Evolutionary conservation across 2,329 filamentous ascomycete species (phyloP), one percentile per base, ranked within the genome.

Genomic region (Colletotrichum sidae): DNA sequence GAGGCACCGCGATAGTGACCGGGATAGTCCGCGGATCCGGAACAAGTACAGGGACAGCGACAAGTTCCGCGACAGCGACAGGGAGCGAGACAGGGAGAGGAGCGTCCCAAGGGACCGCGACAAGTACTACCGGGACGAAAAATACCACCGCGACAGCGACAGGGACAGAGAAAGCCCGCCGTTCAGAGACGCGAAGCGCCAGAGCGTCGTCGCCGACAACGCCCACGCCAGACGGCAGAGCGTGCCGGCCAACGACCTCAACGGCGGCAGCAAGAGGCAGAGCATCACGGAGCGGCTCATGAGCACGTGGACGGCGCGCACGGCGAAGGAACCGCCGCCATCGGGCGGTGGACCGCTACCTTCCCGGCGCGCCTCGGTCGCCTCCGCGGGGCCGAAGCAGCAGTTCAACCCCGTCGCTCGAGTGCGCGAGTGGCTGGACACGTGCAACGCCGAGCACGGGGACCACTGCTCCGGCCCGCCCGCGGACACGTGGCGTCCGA

Each of bases 351-450:
- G 49, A 47, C 57, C 41, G 67, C 39, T 41, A 61, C 55, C 67
- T 35, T 64, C 60, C 39, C 67, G 67, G 42, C 60, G 68, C 52
- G 59, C 60, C 25, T 64, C 69, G 3, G 58, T 65, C 25, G 53
- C 68, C 46, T 68, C 72, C 55, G 72, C 68, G 47, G 58, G 33
- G 63, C 51, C 45, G 45, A 25, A 59, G 44, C 46, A 74, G 25
- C 25, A 72, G 53, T 72, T 74, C 37, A 78, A 75, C 9, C 80
- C 79, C 15, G 70, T 80, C 41, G 72, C 72, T 51, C 78, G 77
- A 52, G 75, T 82, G 54, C 76, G 76, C 51, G 76, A 80, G 47
- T 82, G 80, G 80, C 75, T 82, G 39, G 78, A 82, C 60, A 73
- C 73, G 11, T 82, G 80, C 69, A 79, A 79, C 60, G 71, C 72